Conservation (phyloP, 2,329 filamentous ascomycete species). For the Clonostachys rhizophaga region DNA sequence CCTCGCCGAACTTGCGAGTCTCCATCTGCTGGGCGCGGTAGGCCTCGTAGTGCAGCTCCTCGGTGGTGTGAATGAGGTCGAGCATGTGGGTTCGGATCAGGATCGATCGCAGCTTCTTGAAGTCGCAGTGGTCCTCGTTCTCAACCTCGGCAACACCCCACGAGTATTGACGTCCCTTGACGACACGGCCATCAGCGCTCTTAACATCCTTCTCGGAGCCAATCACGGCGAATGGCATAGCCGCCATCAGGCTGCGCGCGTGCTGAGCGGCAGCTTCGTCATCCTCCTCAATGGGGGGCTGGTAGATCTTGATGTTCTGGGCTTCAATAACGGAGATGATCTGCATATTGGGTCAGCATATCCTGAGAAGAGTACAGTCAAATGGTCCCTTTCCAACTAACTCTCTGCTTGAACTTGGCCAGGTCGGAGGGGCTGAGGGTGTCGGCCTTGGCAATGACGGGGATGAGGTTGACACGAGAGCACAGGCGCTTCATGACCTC, state of each 20-base stretch:
- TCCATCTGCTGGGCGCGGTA: constrained; percentile 99
- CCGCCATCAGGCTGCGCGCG: constrained; percentile 87
- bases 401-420: constrained; percentile 90
- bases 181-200: constrained; percentile 90
- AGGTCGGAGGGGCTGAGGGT: constrained; percentile 91
- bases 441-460: constrained; percentile 97
- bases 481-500: constrained; percentile 99
- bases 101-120: constrained; percentile 99
- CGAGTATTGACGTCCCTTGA: constrained; percentile 98
- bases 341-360: constrained; percentile 40
- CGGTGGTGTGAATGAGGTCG: constrained; percentile 98
- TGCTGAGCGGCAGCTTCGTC: constrained; percentile 95
- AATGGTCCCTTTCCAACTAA: constrained; percentile 37
- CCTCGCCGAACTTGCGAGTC: constrained; percentile 98
- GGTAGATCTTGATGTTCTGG: constrained; percentile 99
- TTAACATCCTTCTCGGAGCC: constrained; percentile 99
- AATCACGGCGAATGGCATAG: constrained; percentile 98
- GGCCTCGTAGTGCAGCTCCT: constrained; percentile 98
- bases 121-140: constrained; percentile 99
- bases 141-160: constrained; percentile 99
- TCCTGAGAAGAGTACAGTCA: background rate
- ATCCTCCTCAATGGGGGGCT: constrained; percentile 95
- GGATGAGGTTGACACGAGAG: constrained; percentile 96
- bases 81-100: constrained; percentile 99
- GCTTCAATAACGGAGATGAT: constrained; percentile 94